phyloP scores from a whole-genome alignment of 257 asterid species.

The Fraxinus cuspidata region DNA sequence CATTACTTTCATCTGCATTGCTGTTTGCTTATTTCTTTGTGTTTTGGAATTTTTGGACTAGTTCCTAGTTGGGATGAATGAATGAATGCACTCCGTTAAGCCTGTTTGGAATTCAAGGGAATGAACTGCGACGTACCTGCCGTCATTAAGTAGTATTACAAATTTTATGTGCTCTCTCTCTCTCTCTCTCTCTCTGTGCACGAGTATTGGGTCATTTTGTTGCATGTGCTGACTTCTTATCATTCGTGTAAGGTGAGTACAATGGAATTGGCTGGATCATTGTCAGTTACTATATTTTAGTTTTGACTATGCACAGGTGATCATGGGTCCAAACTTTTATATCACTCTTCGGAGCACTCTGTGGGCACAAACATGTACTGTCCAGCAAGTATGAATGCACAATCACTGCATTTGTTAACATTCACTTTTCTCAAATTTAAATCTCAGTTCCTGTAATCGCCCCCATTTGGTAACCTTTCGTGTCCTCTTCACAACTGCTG shows the following conservation, averaged over 20 bases:
- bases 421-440: not conserved
- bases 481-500: not conserved
- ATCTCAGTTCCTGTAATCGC: not conserved
- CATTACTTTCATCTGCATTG: slow-evolving; percentile 4
- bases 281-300: no score
- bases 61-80: slow-evolving; percentile 19
- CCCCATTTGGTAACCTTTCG: not conserved
- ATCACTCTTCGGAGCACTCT: no score
- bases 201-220: no score
- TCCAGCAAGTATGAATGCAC: no score
- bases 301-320: no score
- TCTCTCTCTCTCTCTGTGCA: no score
- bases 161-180: no score
- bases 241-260: no score
- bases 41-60: slow-evolving; percentile 13
- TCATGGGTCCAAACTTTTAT: no score
- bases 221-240: no score
- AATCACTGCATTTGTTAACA: not conserved
- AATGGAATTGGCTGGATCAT: no score
- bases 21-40: slow-evolving; percentile 20
- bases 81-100: not conserved
- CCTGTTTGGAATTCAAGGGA: slow-evolving; percentile 8
- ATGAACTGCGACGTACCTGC: not conserved
- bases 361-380: no score
- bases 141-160: not conserved